These are phyloP conservation scores for Spiraea crenata DNA, from an alignment of 331 rosid species.

Conservation along the genomic window DNA sequence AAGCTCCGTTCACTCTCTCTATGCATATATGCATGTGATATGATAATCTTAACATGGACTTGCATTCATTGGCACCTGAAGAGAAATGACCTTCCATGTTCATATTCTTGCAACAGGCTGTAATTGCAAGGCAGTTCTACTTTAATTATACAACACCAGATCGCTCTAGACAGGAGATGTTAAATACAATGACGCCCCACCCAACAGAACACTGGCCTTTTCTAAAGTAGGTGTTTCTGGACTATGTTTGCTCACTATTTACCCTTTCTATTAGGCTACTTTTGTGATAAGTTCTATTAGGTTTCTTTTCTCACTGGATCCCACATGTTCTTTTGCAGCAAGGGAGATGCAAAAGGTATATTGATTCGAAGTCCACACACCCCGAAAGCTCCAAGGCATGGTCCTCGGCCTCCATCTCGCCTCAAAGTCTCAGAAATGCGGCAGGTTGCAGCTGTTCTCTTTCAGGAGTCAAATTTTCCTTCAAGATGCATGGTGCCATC, in stretches of 20 bases:
- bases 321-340: slow-evolving; percentile 41
- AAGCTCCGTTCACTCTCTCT: slow-evolving; percentile 35
- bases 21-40: too few relatives aligned
- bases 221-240: slow-evolving; percentile 37
- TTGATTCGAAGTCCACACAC: slow-evolving; percentile 65
- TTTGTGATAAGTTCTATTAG: too few relatives aligned
- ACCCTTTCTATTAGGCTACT: neutral
- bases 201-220: slow-evolving; percentile 89
- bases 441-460: slow-evolving; percentile 92
- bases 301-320: neutral
- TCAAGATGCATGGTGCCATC: slow-evolving; percentile 75
- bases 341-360: slow-evolving; percentile 59
- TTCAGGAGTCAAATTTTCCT: slow-evolving; percentile 72
- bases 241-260: neutral
- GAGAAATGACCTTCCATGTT: slow-evolving; percentile 11
- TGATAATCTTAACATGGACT: neutral
- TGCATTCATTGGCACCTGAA: neutral
- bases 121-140: slow-evolving; percentile 79
- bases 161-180: slow-evolving; percentile 79
- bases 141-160: slow-evolving; percentile 94
- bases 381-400: slow-evolving; percentile 95
- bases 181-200: slow-evolving; percentile 66
- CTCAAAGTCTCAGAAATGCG: slow-evolving; percentile 81
- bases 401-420: slow-evolving; percentile 94
- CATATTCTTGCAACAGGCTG: slow-evolving; percentile 43